Conservation (phyloP, 169 alveolate species). For the Plasmodium knowlesi region DNA sequence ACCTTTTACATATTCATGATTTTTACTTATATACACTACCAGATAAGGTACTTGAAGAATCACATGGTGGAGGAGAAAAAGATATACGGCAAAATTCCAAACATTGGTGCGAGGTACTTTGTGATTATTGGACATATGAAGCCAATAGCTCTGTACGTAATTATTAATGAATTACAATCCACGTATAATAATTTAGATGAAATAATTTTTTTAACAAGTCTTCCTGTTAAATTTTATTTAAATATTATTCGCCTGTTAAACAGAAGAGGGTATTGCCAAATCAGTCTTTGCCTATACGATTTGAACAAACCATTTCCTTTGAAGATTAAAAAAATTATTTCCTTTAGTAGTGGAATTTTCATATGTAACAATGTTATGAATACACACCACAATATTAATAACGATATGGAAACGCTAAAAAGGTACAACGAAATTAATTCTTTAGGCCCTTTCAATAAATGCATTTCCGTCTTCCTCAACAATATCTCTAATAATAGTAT, state of each 20-base stretch:
- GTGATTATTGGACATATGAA: slow-evolving; percentile 71
- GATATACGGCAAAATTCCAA: slow-evolving; percentile 70
- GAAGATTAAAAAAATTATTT: slow-evolving; percentile 50
- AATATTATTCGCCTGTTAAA: slow-evolving; percentile 54
- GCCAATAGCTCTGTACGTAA: slow-evolving; percentile 47
- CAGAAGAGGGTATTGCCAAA: slow-evolving; percentile 30
- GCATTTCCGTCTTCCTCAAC: slow-evolving; percentile 41
- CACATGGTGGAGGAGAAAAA: slow-evolving; percentile 57
- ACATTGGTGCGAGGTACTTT: slow-evolving; percentile 46
- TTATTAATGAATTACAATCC: slow-evolving; percentile 43
- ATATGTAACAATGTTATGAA: slow-evolving; percentile 70
- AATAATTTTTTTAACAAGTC: slow-evolving; percentile 60
- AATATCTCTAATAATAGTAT: slow-evolving; percentile 59
- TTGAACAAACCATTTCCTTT: slow-evolving; percentile 64
- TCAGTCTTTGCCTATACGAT: slow-evolving; percentile 53
- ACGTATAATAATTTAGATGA: slow-evolving; percentile 57
- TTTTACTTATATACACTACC: slow-evolving; percentile 72
- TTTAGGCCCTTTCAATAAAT: slow-evolving; percentile 43
- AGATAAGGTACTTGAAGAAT: slow-evolving; percentile 60
- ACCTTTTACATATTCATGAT: slow-evolving; percentile 56
- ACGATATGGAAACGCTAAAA: slow-evolving; percentile 74
- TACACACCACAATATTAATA: slow-evolving; percentile 57
- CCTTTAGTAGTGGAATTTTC: slow-evolving; percentile 58
- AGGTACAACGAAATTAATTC: slow-evolving; percentile 63
- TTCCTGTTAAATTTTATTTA: slow-evolving; percentile 57